Evolutionary conservation across 1,284 basidiomycete species (phyloP), one percentile per base, ranked within the genome.

Genomic region (Amylostereum areolatum): DNA sequence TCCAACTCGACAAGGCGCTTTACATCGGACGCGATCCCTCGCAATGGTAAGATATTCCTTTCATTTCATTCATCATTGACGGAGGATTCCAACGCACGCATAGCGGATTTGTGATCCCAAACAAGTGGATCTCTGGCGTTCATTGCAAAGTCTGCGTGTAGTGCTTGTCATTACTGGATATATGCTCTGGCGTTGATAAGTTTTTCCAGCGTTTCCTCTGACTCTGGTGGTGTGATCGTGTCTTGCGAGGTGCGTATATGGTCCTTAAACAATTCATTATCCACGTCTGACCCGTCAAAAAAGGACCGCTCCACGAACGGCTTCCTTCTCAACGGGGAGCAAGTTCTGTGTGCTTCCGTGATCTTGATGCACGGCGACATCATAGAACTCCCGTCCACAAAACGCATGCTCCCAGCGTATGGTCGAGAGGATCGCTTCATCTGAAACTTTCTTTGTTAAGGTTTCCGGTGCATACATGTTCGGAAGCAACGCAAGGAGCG

Each of bases 111-210:
- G 70, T 78, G 25, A 64, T 79, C 29, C 53, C 68, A 12, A 72
- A 86, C 49, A 60, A 66, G 6, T 71, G 78, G 30, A 77, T 86
- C 24, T 88, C 85, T 4, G 77, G 73, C 41, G 55, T 85, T 18
- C 86, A 90, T 59, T 90, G 85, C 74, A 86, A 85, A 62, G 63
- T 90, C 72, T 84, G 87, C 73, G 88, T 82, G 85, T 85, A 77
- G 55, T 70, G 66, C 11, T 43, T 34, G 35, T 45, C 33, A 33
- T 27, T 29, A 24, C 18, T n/a, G 24, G 1, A 35, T 34, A 27
- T 35, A 7, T 40, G 30, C 33, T 28, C 43, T 49, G n/a, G 40
- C 33, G 25, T 35, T 29, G n/a, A 11, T 45, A 5, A 43, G 41
- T 49, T 29, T 29, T 4, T 56, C 28, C 50, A 83, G 86, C 9